A percentile compares a stretch with the other conserved stretches of the same genome.
These are phyloP conservation scores for Casuarina cunninghamiana DNA, from an alignment of 306 rosid genomes.

Conservation along the genomic window DNA sequence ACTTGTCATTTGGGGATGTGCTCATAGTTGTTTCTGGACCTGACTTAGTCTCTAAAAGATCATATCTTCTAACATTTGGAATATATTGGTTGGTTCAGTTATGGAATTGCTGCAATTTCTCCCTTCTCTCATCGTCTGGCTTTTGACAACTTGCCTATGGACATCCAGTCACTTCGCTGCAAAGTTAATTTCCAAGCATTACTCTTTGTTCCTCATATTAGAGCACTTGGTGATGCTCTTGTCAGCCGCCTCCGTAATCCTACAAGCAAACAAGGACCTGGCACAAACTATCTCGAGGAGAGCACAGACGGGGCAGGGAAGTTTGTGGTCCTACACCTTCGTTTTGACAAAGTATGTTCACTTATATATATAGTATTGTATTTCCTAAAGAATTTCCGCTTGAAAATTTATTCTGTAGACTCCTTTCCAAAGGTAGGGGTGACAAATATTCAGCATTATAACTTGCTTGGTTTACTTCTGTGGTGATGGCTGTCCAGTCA, in stretches of 20 bases:
- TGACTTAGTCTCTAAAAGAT: neutral
- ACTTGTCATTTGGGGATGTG: neutral
- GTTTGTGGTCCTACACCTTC: conserved; percentile 88
- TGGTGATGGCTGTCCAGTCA: neutral
- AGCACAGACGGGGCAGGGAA: conserved; percentile 56
- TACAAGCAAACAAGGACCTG: conserved; percentile 31
- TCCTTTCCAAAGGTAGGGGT: neutral
- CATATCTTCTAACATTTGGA: conserved; percentile 13
- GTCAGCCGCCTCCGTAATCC: conserved; percentile 75
- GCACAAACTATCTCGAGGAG: conserved; percentile 48
- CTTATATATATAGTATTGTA: conserved; percentile 4
- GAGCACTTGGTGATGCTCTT: conserved; percentile 82
- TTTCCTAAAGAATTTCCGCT: neutral
- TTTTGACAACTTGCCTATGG: conserved; percentile 86
- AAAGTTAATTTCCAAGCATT: conserved; percentile 94
- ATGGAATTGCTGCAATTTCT: conserved; percentile 86
- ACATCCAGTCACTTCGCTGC: conserved; percentile 86
- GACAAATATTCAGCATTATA: neutral
- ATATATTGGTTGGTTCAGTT: conserved; percentile 49
- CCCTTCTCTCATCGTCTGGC: conserved; percentile 96
- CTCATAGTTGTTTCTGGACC: neutral
- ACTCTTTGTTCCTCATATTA: conserved; percentile 81
- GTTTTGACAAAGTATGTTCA: conserved; percentile 83
- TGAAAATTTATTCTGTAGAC: neutral
- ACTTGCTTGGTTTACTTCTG: neutral